phyloP scores from a whole-genome alignment of 2,329 filamentous ascomycete species.

The Ceratocystis harringtonii region DNA sequence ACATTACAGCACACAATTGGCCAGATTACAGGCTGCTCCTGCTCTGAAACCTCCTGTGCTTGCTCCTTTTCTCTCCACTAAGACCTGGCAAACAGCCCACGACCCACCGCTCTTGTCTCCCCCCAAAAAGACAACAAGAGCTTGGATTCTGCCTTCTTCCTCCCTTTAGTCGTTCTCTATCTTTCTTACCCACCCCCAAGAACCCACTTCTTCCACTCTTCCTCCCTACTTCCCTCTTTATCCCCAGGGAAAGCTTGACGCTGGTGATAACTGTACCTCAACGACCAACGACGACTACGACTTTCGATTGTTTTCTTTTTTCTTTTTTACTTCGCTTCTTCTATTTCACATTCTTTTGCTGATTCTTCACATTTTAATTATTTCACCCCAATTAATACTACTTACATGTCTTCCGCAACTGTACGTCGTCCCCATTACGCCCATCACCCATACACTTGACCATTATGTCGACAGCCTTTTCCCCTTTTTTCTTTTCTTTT shows the following conservation, averaged over 20 bases:
- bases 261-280: slow-evolving; percentile 16
- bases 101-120: background rate
- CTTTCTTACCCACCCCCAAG: background rate
- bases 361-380: slow-evolving; percentile 16
- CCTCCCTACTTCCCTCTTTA: slow-evolving; percentile 9
- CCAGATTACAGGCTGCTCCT: background rate
- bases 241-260: slow-evolving; percentile 15
- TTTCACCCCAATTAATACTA: slow-evolving; percentile 15
- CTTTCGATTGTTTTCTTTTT: slow-evolving; percentile 8
- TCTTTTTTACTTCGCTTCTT: slow-evolving; percentile 6
- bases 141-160: slow-evolving; percentile 3
- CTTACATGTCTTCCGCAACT: slow-evolving; percentile 25
- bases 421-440: slow-evolving; percentile 21
- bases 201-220: slow-evolving; percentile 4
- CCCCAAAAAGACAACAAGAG: background rate
- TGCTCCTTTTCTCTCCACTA: slow-evolving; percentile 7
- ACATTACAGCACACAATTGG: background rate
- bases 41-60: background rate
- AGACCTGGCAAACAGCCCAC: background rate
- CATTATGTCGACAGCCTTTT: slow-evolving; percentile 8
- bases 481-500: background rate
- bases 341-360: slow-evolving; percentile 11
- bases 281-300: slow-evolving; percentile 13
- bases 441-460: background rate
- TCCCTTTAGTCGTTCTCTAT: background rate